Percentiles rank a stretch among this genome's conserved stretches.
These are phyloP conservation scores for Aspergillus sp. DNA, from an alignment of 2,329 filamentous ascomycete genomes.

Conservation along the genomic window DNA sequence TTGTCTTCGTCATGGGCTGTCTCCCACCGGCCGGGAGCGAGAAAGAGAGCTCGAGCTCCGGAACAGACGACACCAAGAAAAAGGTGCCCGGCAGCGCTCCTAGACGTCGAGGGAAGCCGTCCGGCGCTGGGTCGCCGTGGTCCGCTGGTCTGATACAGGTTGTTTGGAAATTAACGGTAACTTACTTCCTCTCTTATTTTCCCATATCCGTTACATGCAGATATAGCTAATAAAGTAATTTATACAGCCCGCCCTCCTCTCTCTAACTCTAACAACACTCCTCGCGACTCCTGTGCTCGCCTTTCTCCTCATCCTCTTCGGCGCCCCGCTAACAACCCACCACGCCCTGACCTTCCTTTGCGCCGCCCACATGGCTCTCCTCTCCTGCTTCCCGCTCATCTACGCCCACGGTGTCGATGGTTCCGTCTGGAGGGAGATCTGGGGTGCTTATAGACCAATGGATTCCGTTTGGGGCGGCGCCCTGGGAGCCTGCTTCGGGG, in stretches of 20 bases:
- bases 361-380: slow-evolving; percentile 76
- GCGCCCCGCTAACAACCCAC: slow-evolving; percentile 84
- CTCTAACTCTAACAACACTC: slow-evolving; percentile 56
- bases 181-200: neutral
- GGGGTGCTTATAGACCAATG: slow-evolving; percentile 68
- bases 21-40: slow-evolving; percentile 53
- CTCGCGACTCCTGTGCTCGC: slow-evolving; percentile 58
- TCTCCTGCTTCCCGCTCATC: slow-evolving; percentile 76
- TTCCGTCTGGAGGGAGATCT: slow-evolving; percentile 66
- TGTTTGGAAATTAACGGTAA: slow-evolving; percentile 28
- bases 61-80: neutral
- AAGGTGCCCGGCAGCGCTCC: neutral
- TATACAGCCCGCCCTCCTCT: slow-evolving; percentile 66
- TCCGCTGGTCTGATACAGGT: neutral
- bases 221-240: neutral
- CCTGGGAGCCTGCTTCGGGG: slow-evolving; percentile 75
- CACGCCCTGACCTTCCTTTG: slow-evolving; percentile 74
- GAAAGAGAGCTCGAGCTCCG: slow-evolving; percentile 11
- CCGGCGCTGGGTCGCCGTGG: neutral
- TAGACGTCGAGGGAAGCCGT: neutral
- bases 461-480: slow-evolving; percentile 83
- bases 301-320: slow-evolving; percentile 76
- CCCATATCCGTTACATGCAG: neutral
- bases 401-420: slow-evolving; percentile 81
- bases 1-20: slow-evolving; percentile 58